A percentile compares a stretch with the other conserved stretches of the same genome.
Conservation (phyloP, 2,329 filamentous ascomycete species). For the Fusarium tuaranense region DNA sequence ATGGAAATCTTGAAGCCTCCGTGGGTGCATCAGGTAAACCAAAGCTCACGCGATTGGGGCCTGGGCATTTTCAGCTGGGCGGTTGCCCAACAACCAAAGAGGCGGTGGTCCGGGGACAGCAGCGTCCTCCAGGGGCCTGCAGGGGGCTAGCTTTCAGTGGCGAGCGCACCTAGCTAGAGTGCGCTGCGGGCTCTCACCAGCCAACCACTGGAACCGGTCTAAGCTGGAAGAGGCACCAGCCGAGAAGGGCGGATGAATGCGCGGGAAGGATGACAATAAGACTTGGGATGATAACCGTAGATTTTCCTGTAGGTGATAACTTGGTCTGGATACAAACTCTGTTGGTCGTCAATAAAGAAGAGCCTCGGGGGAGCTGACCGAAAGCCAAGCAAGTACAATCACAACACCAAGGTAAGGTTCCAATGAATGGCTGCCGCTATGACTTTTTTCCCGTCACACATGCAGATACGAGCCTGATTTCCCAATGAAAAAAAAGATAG, state of each 20-base stretch:
- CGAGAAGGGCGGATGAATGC: constrained; percentile 4
- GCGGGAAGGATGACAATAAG: background rate
- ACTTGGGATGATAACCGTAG: constrained; percentile 14
- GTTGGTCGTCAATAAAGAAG: background rate
- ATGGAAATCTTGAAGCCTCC: constrained; percentile 12
- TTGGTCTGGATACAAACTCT: background rate
- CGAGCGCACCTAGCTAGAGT: constrained; percentile 9
- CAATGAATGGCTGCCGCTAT: background rate
- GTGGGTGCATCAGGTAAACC: constrained; percentile 22
- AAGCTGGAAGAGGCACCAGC: constrained; percentile 33
- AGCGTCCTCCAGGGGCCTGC: constrained; percentile 27
- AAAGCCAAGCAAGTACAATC: background rate
- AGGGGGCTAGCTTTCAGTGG: constrained; percentile 18
- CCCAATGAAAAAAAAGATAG: background rate
- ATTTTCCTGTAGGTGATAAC: background rate
- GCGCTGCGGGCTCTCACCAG: constrained; percentile 24
- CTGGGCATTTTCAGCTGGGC: constrained; percentile 14
- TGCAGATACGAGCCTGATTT: background rate
- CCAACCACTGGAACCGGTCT: constrained; percentile 37
- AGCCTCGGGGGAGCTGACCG: background rate
- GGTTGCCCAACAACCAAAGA: constrained; percentile 35
- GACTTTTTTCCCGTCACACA: background rate
- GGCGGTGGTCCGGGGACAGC: constrained; percentile 1
- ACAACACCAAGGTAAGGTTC: background rate
- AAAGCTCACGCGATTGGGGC: constrained; percentile 8